A percentile compares a stretch with the other conserved stretches of the same genome.
Evolutionary conservation across 495 filamentous ascomycete species (phyloP).

Genomic region (Clohesyomyces aquaticus): DNA sequence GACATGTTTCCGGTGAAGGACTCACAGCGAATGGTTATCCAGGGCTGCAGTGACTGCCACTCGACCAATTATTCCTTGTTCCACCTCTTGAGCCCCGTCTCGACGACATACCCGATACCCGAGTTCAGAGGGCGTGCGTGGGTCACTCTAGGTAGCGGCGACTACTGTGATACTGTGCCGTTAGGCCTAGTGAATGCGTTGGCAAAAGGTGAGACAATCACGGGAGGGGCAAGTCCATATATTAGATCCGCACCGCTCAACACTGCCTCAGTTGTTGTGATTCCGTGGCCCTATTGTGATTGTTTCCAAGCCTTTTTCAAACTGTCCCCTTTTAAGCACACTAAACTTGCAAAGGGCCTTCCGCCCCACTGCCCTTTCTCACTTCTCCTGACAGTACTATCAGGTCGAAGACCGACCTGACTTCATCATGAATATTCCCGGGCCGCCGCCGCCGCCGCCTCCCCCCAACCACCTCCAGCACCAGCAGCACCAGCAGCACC

Average conservation of each 20-base stretch:
- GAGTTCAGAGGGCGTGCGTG: neutral
- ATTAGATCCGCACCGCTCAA: neutral
- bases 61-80: neutral
- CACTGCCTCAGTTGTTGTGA: neutral
- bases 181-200: neutral
- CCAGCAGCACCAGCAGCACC: constrained; percentile 1
- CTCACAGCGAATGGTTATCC: neutral
- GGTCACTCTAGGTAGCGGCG: neutral
- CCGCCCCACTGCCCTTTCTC: neutral
- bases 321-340: neutral
- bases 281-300: neutral
- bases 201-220: neutral
- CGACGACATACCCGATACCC: neutral
- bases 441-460: neutral
- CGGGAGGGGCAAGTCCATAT: neutral
- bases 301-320: too few relatives aligned
- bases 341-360: neutral
- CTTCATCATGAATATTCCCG: constrained; percentile 6
- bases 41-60: too few relatives aligned
- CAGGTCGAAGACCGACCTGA: neutral
- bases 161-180: neutral
- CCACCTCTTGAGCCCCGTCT: neutral
- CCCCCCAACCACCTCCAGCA: neutral
- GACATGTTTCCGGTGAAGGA: neutral
- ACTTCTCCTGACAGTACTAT: neutral